Percentiles rank a stretch among this genome's conserved stretches.
Evolutionary conservation across 805 yeast genomes (phyloP).

Genomic region (Sugiyamaella boreocaroliniensis): DNA sequence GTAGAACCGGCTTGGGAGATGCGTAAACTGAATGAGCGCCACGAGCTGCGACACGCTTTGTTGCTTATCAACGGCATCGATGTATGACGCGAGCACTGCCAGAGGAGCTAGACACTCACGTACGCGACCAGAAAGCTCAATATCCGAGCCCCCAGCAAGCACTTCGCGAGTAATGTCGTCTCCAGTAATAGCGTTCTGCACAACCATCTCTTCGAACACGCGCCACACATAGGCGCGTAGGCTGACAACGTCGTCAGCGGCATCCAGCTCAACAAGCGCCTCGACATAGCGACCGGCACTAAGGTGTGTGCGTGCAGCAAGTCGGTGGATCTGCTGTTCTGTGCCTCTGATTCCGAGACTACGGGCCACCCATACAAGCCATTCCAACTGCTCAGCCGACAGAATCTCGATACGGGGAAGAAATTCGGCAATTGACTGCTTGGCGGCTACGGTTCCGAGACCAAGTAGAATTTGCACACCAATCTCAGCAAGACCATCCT

Average conservation of each 20-base stretch:
- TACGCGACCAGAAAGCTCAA: constrained; percentile 16
- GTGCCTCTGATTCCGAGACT: constrained; percentile 4
- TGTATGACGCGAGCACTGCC: constrained; percentile 24
- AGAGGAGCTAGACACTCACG: constrained; percentile 29
- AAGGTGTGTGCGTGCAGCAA: constrained; percentile 12
- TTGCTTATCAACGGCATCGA: constrained; percentile 6
- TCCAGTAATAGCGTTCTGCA: constrained; percentile 12
- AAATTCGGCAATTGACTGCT: constrained; percentile 14
- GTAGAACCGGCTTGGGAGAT: constrained; percentile 21
- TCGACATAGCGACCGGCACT: constrained; percentile 12
- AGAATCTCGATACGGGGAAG: constrained; percentile 5
- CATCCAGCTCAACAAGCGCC: constrained; percentile 24
- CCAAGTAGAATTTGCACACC: constrained; percentile 25
- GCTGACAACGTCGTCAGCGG: constrained; percentile 16
- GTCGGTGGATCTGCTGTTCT: constrained; percentile 3
- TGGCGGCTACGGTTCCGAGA: constrained; percentile 17
- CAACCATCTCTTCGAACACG: constrained; percentile 22
- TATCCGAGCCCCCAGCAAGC: constrained; percentile 4
- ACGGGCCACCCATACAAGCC: constrained; percentile 9
- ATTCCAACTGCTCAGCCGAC: constrained; percentile 14
- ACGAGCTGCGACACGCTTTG: constrained; percentile 20
- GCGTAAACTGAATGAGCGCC: constrained; percentile 25
- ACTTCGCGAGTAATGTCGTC: constrained; percentile 9
- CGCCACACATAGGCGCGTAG: constrained; percentile 23
- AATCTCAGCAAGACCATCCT: constrained; percentile 8